Evolutionary conservation across 768 basidiomycete species (phyloP).

Genomic region (Pleurotus djamor): DNA sequence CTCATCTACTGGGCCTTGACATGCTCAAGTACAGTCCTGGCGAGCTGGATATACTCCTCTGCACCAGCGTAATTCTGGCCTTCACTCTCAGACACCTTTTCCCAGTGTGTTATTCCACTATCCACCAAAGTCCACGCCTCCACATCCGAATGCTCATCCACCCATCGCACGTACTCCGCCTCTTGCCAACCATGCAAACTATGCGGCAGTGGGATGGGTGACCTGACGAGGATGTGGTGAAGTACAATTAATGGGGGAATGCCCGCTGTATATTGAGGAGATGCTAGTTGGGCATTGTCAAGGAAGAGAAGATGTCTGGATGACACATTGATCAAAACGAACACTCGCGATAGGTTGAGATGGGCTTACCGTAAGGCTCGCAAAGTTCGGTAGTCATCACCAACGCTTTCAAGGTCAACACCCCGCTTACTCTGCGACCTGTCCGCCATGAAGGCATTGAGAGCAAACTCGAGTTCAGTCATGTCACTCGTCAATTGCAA

Average conservation of each 20-base stretch:
- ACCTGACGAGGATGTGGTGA: conserved; percentile 90
- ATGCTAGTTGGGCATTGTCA: conserved; percentile 69
- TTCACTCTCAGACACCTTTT: conserved; percentile 63
- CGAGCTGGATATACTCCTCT: conserved; percentile 64
- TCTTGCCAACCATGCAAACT: conserved; percentile 92
- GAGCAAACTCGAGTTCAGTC: conserved; percentile 92
- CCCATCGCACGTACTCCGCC: conserved; percentile 94
- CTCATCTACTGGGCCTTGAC: conserved; percentile 16
- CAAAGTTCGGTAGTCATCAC: conserved; percentile 84
- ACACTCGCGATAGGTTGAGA: background rate
- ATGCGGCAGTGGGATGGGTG: conserved; percentile 85
- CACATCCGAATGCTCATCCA: conserved; percentile 83
- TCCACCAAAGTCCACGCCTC: conserved; percentile 84
- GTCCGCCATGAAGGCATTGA: conserved; percentile 75
- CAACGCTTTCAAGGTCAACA: conserved; percentile 69
- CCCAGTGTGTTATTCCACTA: conserved; percentile 75
- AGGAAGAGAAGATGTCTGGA: conserved; percentile 85
- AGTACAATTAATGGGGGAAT: conserved; percentile 87
- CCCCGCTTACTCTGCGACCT: conserved; percentile 56
- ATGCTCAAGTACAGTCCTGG: conserved; percentile 61
- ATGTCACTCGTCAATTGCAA: conserved; percentile 94
- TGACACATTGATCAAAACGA: background rate
- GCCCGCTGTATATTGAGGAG: conserved; percentile 64
- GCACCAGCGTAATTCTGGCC: conserved; percentile 44
- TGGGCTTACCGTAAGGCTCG: conserved; percentile 77